Conservation (phyloP, 495 filamentous ascomycete species). For the Penicillium ucsense region DNA sequence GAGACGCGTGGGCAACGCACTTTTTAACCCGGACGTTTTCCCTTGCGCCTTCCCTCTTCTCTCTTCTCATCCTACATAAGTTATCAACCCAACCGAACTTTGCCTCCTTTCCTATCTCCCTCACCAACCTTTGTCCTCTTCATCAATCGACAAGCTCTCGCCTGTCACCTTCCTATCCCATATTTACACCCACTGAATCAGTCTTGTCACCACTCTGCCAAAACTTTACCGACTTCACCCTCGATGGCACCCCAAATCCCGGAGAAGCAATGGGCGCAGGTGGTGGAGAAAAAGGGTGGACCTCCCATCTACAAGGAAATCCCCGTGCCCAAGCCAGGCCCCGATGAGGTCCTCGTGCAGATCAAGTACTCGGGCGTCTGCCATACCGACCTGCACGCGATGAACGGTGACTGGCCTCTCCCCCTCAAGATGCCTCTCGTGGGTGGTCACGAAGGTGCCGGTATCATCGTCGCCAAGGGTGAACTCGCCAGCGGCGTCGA, state of each 20-base stretch:
- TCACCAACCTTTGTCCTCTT: no score
- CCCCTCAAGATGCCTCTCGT: slow-evolving; percentile 70
- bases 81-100: no score
- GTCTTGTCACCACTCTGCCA: background rate
- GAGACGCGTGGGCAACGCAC: background rate
- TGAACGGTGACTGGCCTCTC: slow-evolving; percentile 81
- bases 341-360: slow-evolving; percentile 80
- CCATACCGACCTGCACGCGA: slow-evolving; percentile 75
- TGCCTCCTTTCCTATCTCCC: background rate
- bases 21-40: no score
- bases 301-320: slow-evolving; percentile 73
- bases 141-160: no score
- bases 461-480: slow-evolving; percentile 68
- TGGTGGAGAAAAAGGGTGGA: slow-evolving; percentile 66
- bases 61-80: background rate
- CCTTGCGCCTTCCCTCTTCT: background rate
- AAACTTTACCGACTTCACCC: background rate
- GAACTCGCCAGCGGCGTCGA: slow-evolving; percentile 56
- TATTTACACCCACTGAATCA: background rate
- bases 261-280: slow-evolving; percentile 73
- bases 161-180: background rate
- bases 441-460: slow-evolving; percentile 81
- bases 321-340: slow-evolving; percentile 61
- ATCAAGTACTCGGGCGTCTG: slow-evolving; percentile 88
- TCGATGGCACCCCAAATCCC: slow-evolving; percentile 40